Conservation (phyloP, 352 stramenopile species). For the Phytophthora pisi region DNA sequence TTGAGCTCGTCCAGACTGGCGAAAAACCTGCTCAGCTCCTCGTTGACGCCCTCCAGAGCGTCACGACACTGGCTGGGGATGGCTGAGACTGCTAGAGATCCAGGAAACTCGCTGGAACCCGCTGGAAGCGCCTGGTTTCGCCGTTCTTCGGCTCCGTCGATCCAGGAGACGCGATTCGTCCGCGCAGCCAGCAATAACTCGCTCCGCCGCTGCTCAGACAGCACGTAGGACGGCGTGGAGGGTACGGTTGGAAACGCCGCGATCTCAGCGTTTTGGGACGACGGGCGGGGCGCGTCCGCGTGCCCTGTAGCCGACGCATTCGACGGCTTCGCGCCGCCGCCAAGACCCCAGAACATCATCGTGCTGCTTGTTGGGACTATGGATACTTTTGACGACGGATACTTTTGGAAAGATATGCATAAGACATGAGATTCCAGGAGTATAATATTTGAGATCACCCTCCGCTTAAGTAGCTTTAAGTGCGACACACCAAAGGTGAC, state of each 20-base stretch:
- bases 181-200: constrained; percentile 78
- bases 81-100: not conserved
- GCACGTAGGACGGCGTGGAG: constrained; percentile 45
- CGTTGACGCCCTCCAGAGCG: constrained; percentile 50
- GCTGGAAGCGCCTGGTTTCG: constrained; percentile 3
- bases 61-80: constrained; percentile 43
- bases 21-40: constrained; percentile 46
- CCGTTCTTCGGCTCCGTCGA: constrained; percentile 55
- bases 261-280: constrained; percentile 14
- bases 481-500: not conserved
- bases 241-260: constrained; percentile 15
- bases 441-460: too few relatives aligned
- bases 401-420: too few relatives aligned
- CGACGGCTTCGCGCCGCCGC: constrained; percentile 19
- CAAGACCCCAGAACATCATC: constrained; percentile 55
- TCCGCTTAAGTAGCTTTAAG: not conserved
- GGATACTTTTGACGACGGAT: too few relatives aligned
- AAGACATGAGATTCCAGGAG: too few relatives aligned
- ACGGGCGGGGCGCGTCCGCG: not conserved
- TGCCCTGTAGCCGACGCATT: constrained; percentile 11
- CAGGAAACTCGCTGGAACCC: not conserved
- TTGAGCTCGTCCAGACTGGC: constrained; percentile 49
- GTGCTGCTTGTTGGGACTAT: not conserved
- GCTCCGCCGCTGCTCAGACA: constrained; percentile 73
- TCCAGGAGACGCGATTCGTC: constrained; percentile 70